Evolutionary conservation across 2,329 filamentous ascomycete species (phyloP).

Genomic region (Aureobasidium melanogenum): DNA sequence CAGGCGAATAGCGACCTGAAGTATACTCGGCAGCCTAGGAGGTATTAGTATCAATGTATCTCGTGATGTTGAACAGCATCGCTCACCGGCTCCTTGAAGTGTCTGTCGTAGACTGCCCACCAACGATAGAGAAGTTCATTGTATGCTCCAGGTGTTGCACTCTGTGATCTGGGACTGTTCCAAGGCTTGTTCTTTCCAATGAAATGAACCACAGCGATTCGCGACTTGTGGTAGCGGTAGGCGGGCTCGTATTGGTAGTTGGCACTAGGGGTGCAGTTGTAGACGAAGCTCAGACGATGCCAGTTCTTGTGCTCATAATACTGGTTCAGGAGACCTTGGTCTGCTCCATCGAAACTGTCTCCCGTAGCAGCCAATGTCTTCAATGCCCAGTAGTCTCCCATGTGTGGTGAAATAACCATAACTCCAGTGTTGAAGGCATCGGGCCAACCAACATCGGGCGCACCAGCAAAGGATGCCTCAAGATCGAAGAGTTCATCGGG

Average conservation of each 20-base stretch:
- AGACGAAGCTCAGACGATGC: slow-evolving; percentile 85
- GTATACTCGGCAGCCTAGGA: slow-evolving; percentile 11
- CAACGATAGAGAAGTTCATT: slow-evolving; percentile 78
- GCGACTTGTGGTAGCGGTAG: slow-evolving; percentile 84
- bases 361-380: slow-evolving; percentile 74
- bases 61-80: not conserved
- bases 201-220: slow-evolving; percentile 87
- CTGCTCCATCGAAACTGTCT: slow-evolving; percentile 92
- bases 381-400: slow-evolving; percentile 81
- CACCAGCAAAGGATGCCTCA: slow-evolving; percentile 56
- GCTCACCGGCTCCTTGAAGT: slow-evolving; percentile 51
- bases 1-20: slow-evolving; percentile 13
- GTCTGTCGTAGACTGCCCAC: slow-evolving; percentile 91
- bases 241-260: slow-evolving; percentile 97
- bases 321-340: slow-evolving; percentile 92
- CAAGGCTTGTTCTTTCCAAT: slow-evolving; percentile 90
- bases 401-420: slow-evolving; percentile 79
- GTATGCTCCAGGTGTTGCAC: slow-evolving; percentile 55
- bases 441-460: slow-evolving; percentile 94
- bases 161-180: slow-evolving; percentile 34
- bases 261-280: slow-evolving; percentile 93
- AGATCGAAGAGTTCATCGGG: slow-evolving; percentile 84
- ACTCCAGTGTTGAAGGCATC: slow-evolving; percentile 98
- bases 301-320: slow-evolving; percentile 70
- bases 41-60: slow-evolving; percentile 7